phyloP scores from a whole-genome alignment of 306 rosid species.

The Rosa persica region DNA sequence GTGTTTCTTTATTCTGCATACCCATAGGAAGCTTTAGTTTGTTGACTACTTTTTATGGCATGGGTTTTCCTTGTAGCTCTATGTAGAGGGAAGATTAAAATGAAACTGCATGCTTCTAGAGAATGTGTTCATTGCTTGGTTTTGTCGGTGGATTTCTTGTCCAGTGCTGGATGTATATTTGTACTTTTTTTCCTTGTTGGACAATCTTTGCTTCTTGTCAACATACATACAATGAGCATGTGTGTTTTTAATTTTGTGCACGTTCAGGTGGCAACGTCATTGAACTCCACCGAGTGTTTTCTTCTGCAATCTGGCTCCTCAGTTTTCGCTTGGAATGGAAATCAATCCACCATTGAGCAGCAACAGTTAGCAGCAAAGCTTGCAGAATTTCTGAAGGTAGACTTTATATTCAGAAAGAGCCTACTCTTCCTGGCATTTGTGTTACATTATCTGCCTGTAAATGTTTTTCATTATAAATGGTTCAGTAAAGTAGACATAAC shows the following conservation, averaged over 20 bases:
- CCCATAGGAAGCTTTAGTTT: neutral
- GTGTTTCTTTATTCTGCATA: neutral
- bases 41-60: neutral
- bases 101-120: slow-evolving; percentile 1
- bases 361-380: slow-evolving; percentile 90
- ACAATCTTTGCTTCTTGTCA: neutral
- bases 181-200: neutral
- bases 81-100: neutral
- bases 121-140: neutral
- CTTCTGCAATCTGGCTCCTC: slow-evolving; percentile 92
- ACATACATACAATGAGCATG: neutral
- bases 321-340: slow-evolving; percentile 91
- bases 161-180: neutral
- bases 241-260: slow-evolving; percentile 4
- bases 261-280: slow-evolving; percentile 78
- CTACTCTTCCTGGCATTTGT: slow-evolving; percentile 4
- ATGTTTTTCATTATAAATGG: slow-evolving; percentile 4
- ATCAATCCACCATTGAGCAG: slow-evolving; percentile 83
- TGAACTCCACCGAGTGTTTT: slow-evolving; percentile 84
- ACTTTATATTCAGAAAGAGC: neutral
- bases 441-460: slow-evolving; percentile 13
- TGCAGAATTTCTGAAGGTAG: slow-evolving; percentile 89
- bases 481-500: slow-evolving; percentile 15
- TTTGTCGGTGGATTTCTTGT: neutral
- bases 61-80: neutral